Conservation (phyloP, 345 rosid genomes). For the Citrus glauca region DNA sequence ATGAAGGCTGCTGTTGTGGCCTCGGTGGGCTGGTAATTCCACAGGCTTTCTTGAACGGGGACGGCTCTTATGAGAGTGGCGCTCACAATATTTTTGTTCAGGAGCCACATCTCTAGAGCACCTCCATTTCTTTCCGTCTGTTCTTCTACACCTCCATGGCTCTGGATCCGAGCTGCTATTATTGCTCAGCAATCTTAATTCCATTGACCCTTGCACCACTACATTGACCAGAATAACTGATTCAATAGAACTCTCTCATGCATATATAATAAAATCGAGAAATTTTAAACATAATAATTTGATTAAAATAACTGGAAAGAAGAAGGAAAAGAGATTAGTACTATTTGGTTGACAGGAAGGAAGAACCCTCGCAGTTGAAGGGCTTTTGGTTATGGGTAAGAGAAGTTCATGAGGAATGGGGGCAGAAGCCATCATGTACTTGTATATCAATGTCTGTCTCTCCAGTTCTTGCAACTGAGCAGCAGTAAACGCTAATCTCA, state of each 20-base stretch:
- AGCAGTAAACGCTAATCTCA: constrained; percentile 43
- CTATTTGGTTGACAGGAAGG: constrained; percentile 17
- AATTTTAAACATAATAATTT: not conserved
- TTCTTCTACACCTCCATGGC: constrained; percentile 77
- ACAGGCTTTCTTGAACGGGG: constrained; percentile 96
- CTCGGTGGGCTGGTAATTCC: constrained; percentile 41
- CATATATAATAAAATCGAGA: not conserved
- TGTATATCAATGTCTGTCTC: constrained; percentile 48
- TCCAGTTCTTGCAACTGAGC: constrained; percentile 63
- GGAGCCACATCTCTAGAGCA: constrained; percentile 72
- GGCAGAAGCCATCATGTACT: constrained; percentile 50
- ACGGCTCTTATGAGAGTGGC: constrained; percentile 69
- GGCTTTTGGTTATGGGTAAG: constrained; percentile 30
- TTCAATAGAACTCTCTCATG: not conserved
- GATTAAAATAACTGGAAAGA: not conserved
- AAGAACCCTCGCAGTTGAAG: constrained; percentile 25
- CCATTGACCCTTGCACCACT: constrained; percentile 18
- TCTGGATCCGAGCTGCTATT: constrained; percentile 39
- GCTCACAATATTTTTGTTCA: constrained; percentile 69
- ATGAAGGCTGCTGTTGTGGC: constrained; percentile 15
- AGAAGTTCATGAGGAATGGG: constrained; percentile 60
- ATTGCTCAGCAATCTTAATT: constrained; percentile 31
- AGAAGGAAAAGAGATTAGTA: constrained; percentile 4
- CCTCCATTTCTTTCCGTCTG: constrained; percentile 84
- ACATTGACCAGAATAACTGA: not conserved